phyloP scores from a whole-genome alignment of 495 filamentous ascomycete species.

The Immersiella caudata region DNA sequence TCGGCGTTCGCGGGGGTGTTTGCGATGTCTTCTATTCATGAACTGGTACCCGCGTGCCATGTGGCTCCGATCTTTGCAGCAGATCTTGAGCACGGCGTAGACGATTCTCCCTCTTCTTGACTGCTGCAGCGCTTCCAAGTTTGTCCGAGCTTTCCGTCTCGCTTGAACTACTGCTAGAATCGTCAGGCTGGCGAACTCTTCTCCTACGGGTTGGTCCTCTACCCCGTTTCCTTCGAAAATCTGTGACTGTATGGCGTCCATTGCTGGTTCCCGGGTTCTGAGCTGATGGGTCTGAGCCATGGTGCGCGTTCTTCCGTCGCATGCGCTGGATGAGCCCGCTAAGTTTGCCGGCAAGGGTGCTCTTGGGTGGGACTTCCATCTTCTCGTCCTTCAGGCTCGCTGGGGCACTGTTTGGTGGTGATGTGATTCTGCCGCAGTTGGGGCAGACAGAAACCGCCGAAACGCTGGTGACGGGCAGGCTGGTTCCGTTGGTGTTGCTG shows the following conservation, averaged over 20 bases:
- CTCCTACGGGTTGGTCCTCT: too few species aligned
- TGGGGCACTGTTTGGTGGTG: slow-evolving; percentile 15
- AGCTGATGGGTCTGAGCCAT: too few species aligned
- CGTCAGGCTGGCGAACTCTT: not conserved
- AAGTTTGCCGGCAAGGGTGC: slow-evolving; percentile 22
- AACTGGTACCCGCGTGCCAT: not conserved
- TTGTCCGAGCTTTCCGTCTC: slow-evolving; percentile 22
- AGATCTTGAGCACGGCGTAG: slow-evolving; percentile 31
- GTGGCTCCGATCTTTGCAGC: slow-evolving; percentile 25
- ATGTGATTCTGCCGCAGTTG: slow-evolving; percentile 29
- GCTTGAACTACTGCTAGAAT: not conserved
- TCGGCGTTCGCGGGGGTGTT: not conserved
- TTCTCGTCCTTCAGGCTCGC: slow-evolving; percentile 10
- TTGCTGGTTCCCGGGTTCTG: too few species aligned
- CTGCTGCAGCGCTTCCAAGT: not conserved
- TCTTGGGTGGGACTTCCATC: not conserved
- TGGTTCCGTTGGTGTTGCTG: not conserved
- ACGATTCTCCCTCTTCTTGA: slow-evolving; percentile 25
- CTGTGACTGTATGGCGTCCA: not conserved
- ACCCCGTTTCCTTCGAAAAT: not conserved
- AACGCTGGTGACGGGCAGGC: not conserved
- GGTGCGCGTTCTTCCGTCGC: too few species aligned
- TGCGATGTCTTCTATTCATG: slow-evolving; percentile 23
- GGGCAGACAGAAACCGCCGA: slow-evolving; percentile 27
- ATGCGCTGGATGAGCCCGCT: slow-evolving; percentile 25